Percentiles rank a stretch among this genome's conserved stretches.
These are phyloP conservation scores for Dianthus caryophyllus DNA, from an alignment of 148 eudicot genomes.

Conservation along the genomic window DNA sequence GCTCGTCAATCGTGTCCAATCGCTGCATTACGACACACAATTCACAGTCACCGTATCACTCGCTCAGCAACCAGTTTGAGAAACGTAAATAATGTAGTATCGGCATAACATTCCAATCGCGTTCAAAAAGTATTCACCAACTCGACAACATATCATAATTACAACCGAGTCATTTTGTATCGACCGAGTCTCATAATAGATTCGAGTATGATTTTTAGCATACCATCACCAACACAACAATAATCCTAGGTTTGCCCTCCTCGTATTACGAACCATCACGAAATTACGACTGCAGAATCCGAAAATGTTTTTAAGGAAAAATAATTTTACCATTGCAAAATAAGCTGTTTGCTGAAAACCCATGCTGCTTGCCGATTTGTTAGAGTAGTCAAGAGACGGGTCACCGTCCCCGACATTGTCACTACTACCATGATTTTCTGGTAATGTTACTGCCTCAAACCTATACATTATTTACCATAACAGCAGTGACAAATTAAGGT, in stretches of 20 bases:
- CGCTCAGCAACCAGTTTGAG: background rate
- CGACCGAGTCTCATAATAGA: background rate
- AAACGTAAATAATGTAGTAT: background rate
- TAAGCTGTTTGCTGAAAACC: slow-evolving; percentile 58
- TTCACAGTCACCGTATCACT: background rate
- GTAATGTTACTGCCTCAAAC: slow-evolving; percentile 77
- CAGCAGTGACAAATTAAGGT: background rate
- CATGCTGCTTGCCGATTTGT: slow-evolving; percentile 30
- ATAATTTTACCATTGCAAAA: slow-evolving; percentile 56
- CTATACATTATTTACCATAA: slow-evolving; percentile 30
- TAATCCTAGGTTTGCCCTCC: background rate
- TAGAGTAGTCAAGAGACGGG: slow-evolving; percentile 41
- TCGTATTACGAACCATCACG: background rate
- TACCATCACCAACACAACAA: background rate
- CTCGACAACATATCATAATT: background rate
- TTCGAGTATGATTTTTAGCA: background rate
- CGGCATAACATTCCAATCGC: background rate
- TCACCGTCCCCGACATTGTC: slow-evolving; percentile 61
- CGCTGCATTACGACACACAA: slow-evolving; percentile 41
- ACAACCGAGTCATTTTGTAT: too few species aligned
- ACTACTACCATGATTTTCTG: slow-evolving; percentile 44
- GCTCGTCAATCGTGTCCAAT: slow-evolving; percentile 66
- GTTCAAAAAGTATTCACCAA: background rate
- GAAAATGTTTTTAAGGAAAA: background rate
- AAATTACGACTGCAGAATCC: background rate